A percentile compares a stretch with the other conserved stretches of the same genome.
These are phyloP conservation scores for Gonapodya sp. DNA, from an alignment of 192 early-diverging fungal species.

Conservation along the genomic window DNA sequence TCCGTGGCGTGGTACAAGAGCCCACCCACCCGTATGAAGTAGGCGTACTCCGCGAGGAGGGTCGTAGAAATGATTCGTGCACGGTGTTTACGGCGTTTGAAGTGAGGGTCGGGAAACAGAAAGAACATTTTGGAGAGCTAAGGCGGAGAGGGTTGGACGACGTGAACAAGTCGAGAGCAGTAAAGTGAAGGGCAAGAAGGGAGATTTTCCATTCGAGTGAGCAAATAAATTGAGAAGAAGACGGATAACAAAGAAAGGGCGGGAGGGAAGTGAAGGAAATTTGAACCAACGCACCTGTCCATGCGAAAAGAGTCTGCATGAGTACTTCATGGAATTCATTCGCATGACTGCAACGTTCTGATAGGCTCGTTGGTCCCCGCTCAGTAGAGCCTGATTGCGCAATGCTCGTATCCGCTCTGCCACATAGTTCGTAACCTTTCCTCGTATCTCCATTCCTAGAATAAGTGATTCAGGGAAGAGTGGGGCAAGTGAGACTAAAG, in stretches of 20 bases:
- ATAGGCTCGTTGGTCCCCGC: slow-evolving; percentile 59
- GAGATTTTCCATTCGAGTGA: slow-evolving; percentile 3
- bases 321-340: slow-evolving; percentile 98
- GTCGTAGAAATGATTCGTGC: slow-evolving; percentile 86
- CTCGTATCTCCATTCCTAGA: slow-evolving; percentile 98
- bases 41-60: slow-evolving; percentile 94
- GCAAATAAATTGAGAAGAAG: neutral
- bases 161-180: too few species aligned
- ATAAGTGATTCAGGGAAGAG: slow-evolving; percentile 87
- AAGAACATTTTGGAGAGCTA: slow-evolving; percentile 93
- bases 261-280: neutral
- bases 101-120: slow-evolving; percentile 98
- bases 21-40: slow-evolving; percentile 76
- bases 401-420: slow-evolving; percentile 78
- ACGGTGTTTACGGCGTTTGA: slow-evolving; percentile 98
- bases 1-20: slow-evolving; percentile 95
- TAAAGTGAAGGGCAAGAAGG: neutral
- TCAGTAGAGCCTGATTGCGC: slow-evolving; percentile 42
- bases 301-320: slow-evolving; percentile 96
- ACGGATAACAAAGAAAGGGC: neutral
- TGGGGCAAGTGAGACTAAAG: slow-evolving; percentile 62
- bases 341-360: slow-evolving; percentile 95
- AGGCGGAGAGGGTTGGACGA: too few species aligned
- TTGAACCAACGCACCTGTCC: slow-evolving; percentile 49
- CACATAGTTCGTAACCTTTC: slow-evolving; percentile 90